These are phyloP conservation scores for Neurospora sp. DNA, from an alignment of 495 filamentous ascomycete species.

Conservation along the genomic window DNA sequence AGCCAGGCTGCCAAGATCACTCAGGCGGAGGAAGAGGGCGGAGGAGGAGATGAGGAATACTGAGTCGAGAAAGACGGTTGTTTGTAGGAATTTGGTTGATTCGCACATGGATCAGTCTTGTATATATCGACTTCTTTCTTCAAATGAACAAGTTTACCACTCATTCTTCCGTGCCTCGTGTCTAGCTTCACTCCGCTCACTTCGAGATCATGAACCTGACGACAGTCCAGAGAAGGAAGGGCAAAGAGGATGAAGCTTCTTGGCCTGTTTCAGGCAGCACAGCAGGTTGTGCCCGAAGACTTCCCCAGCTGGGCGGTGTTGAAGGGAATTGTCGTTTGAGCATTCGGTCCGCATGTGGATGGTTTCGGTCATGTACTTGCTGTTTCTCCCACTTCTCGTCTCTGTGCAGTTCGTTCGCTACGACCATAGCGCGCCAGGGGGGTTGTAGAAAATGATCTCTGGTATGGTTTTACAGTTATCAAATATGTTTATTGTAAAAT, in stretches of 20 bases:
- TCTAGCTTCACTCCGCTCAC: neutral
- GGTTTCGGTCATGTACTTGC: neutral
- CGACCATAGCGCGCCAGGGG: too few relatives aligned
- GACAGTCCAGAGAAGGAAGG: neutral
- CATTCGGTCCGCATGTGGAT: neutral
- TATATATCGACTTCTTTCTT: neutral
- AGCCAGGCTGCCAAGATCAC: conserved; percentile 78
- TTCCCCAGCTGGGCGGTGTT: neutral
- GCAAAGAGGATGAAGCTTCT: neutral
- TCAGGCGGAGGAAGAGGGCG: neutral
- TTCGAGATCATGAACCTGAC: neutral
- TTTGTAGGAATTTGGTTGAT: neutral
- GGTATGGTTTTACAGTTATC: too few relatives aligned
- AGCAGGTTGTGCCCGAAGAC: neutral
- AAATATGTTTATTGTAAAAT: too few relatives aligned
- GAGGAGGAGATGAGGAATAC: neutral
- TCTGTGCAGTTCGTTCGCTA: neutral
- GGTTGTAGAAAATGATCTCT: too few relatives aligned
- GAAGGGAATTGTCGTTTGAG: neutral
- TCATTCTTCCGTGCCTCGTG: neutral
- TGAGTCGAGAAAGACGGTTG: neutral
- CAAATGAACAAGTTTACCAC: neutral
- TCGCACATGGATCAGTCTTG: neutral
- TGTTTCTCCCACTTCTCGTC: neutral
- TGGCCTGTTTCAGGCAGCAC: neutral